Evolutionary conservation across 2,329 filamentous ascomycete species (phyloP), one percentile per base, ranked within the genome.

Genomic region (Trichoderma endophyticum): DNA sequence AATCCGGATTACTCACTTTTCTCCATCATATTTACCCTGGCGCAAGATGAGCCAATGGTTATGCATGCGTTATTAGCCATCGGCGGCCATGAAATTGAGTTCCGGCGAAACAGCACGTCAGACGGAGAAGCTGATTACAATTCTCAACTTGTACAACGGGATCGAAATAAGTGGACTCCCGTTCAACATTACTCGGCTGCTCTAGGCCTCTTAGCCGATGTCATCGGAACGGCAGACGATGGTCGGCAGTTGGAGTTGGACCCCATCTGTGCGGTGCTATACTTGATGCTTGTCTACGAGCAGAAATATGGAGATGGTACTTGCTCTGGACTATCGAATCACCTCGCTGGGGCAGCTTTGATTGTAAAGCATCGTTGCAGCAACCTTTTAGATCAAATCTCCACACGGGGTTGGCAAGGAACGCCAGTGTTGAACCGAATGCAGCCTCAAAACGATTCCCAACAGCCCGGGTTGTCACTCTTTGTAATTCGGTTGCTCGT

Each of bases 271-370:
- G 78, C 80, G 1, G 76, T 77, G 0, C 65, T 81, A 7, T 82
- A 80, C 73, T 72, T 82, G 11, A 81, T 82, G 79, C 76, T 82
- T 1, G 57, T 80, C 3, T 82, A 82, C 43, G 81, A 82, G 73
- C 80, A 82, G 69, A 80, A 81, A 39, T 81, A 79, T 43, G 80
- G 80, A n/a, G 81, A 82, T 18, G 75, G 76, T 1, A 74, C 72
- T 12, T 79, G 80, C 24, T 75, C 73, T 8, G 79, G 80, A 1
- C 73, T 79, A 39, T 69, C 76, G 2, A 79, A 80, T 24, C 80
- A 82, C 64, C 75, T 82, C 4, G 76, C 75, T 21, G 80, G 80
- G 1, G 77, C 80, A 4, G 76, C 79, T 3, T 74, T 79, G 36
- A 75, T 82, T 24, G 63, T 82, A 21, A 75, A 78, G 56, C 75